Conservation (phyloP, 148 eudicot species). For the Persicaria tinctoria region DNA sequence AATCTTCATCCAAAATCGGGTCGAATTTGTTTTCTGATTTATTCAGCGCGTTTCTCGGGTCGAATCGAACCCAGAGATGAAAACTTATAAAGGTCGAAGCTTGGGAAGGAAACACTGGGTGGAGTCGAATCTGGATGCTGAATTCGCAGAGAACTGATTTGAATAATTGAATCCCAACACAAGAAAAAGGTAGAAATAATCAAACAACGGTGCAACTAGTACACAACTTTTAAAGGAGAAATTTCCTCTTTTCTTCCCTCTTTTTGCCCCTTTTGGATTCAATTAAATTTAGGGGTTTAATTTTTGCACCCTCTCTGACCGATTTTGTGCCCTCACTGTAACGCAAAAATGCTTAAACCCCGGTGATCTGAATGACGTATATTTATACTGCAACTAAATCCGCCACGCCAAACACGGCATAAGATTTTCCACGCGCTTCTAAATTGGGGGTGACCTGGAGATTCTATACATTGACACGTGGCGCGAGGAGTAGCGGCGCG, state of each 20-base stretch:
- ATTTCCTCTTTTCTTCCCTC: background rate
- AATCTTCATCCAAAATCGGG: conserved; percentile 1
- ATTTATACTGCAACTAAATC: background rate
- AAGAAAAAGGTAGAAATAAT: background rate
- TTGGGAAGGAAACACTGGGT: background rate
- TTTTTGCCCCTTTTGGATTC: background rate
- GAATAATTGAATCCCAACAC: too few relatives aligned
- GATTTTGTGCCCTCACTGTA: conserved; percentile 7
- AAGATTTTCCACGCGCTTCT: conserved; percentile 1
- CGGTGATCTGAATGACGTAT: background rate
- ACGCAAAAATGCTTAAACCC: conserved; percentile 1
- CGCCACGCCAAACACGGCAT: conserved; percentile 9
- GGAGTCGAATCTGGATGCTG: conserved; percentile 7
- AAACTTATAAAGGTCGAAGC: background rate
- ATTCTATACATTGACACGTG: background rate
- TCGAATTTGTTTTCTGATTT: background rate
- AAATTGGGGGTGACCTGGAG: background rate
- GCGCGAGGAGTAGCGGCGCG: background rate
- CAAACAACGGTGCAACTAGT: background rate
- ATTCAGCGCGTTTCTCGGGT: background rate
- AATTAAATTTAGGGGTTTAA: background rate
- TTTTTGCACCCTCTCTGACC: background rate
- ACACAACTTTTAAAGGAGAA: background rate
- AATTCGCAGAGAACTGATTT: background rate
- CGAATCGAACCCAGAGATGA: background rate